phyloP scores from a whole-genome alignment of 2,329 filamentous ascomycete genomes.

The Fusarium brevicatenulatum region DNA sequence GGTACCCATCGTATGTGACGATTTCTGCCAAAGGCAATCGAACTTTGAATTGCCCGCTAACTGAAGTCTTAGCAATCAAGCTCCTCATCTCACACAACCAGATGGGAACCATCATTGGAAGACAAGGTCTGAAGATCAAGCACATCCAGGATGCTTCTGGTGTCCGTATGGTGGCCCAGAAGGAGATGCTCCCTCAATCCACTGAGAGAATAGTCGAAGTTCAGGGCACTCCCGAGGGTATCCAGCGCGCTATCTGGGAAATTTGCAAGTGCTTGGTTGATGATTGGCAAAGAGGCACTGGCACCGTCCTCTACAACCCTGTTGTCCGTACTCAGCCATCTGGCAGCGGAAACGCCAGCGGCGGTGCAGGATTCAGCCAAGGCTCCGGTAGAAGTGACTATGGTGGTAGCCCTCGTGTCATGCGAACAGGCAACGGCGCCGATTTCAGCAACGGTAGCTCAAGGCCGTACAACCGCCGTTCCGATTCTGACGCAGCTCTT shows the following conservation, averaged over 20 bases:
- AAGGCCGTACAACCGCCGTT: slow-evolving; percentile 79
- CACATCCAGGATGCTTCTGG: slow-evolving; percentile 97
- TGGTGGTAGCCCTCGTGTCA: slow-evolving; percentile 75
- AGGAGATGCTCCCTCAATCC: slow-evolving; percentile 99
- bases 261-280: slow-evolving; percentile 99
- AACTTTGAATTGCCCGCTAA: slow-evolving; percentile 18
- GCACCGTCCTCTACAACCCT: slow-evolving; percentile 97
- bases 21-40: neutral
- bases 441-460: slow-evolving; percentile 87
- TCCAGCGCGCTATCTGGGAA: slow-evolving; percentile 97
- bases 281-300: slow-evolving; percentile 96
- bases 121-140: slow-evolving; percentile 98
- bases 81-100: slow-evolving; percentile 99
- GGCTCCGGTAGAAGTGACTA: slow-evolving; percentile 64
- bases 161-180: slow-evolving; percentile 98
- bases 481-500: slow-evolving; percentile 81
- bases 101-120: slow-evolving; percentile 99
- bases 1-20: slow-evolving; percentile 84
- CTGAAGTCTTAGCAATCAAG: slow-evolving; percentile 77
- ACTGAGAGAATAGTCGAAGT: slow-evolving; percentile 98
- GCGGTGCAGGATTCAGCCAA: slow-evolving; percentile 50
- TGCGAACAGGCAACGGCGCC: slow-evolving; percentile 95
- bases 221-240: slow-evolving; percentile 92
- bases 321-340: slow-evolving; percentile 83
- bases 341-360: slow-evolving; percentile 56